These are phyloP conservation scores for Penicillium sp. DNA, from an alignment of 2,329 filamentous ascomycete species.

Conservation along the genomic window DNA sequence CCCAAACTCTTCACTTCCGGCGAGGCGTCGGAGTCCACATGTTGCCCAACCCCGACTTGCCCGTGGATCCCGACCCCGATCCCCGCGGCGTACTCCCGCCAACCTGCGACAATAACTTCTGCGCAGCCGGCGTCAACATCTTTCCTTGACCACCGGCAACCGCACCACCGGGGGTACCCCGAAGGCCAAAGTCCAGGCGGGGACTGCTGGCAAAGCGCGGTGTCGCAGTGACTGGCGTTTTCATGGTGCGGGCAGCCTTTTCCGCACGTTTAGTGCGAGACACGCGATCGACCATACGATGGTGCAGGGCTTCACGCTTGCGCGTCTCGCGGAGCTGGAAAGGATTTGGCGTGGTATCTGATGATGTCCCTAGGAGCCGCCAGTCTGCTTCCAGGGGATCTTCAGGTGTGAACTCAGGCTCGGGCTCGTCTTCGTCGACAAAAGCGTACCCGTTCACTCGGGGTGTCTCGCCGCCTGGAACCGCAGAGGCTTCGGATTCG, in stretches of 20 bases:
- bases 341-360: conserved; percentile 64
- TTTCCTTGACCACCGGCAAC: conserved; percentile 25
- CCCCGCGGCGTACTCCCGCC: conserved; percentile 33
- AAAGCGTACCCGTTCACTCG: conserved; percentile 92
- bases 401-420: conserved; percentile 29
- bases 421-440: conserved; percentile 71
- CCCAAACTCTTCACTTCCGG: conserved; percentile 7
- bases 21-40: conserved; percentile 25
- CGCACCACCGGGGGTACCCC: conserved; percentile 23
- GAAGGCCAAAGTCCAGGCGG: conserved; percentile 36
- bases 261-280: conserved; percentile 69
- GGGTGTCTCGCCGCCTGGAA: conserved; percentile 73
- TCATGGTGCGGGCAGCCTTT: conserved; percentile 62
- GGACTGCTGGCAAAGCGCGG: conserved; percentile 45
- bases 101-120: conserved; percentile 42
- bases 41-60: conserved; percentile 16
- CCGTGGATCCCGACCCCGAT: conserved; percentile 13
- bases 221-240: conserved; percentile 38
- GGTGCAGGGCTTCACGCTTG: conserved; percentile 76
- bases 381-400: conserved; percentile 25
- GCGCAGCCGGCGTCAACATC: conserved; percentile 48
- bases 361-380: conserved; percentile 43
- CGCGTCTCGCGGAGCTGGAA: conserved; percentile 78
- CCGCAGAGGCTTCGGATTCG: conserved; percentile 56
- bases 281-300: conserved; percentile 82